phyloP scores from a whole-genome alignment of 495 filamentous ascomycete species.

The Filosporella fistucella region DNA sequence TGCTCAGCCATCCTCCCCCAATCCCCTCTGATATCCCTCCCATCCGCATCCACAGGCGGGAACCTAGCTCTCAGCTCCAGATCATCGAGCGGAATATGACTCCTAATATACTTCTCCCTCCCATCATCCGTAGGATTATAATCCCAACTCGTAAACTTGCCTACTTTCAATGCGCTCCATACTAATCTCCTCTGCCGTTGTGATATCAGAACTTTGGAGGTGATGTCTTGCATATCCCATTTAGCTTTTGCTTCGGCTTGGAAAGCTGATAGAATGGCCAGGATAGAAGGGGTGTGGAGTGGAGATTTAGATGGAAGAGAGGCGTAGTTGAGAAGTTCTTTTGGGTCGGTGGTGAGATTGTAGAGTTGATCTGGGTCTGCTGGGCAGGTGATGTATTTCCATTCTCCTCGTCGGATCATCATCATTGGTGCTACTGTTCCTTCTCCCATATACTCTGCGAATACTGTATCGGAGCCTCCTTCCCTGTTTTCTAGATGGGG shows the following conservation, averaged over 20 bases:
- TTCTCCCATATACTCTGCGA: constrained; percentile 87
- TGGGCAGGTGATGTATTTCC: constrained; percentile 80
- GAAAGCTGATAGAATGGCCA: constrained; percentile 52
- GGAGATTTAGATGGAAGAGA: constrained; percentile 27
- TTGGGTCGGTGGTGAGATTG: constrained; percentile 66
- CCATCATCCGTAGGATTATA: constrained; percentile 70
- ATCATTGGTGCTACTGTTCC: constrained; percentile 81
- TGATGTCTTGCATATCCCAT: constrained; percentile 74
- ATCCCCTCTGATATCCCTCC: constrained; percentile 36
- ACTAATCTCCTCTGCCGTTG: constrained; percentile 70
- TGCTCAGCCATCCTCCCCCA: constrained; percentile 36
- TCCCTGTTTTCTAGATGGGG: constrained; percentile 53
- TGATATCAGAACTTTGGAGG: constrained; percentile 58
- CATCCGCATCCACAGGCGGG: constrained; percentile 58
- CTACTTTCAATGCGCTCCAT: constrained; percentile 69
- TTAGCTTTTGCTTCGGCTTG: constrained; percentile 56
- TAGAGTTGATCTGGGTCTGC: constrained; percentile 77
- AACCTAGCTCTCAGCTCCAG: constrained; percentile 61
- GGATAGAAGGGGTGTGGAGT: constrained; percentile 11
- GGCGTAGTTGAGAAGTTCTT: constrained; percentile 69
- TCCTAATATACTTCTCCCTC: constrained; percentile 67
- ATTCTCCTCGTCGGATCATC: constrained; percentile 80
- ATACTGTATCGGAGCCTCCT: constrained; percentile 63
- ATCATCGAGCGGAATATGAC: constrained; percentile 63
- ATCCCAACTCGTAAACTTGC: constrained; percentile 70